A percentile compares a stretch with the other conserved stretches of the same genome.
Evolutionary conservation across 495 filamentous ascomycete species (phyloP).

Genomic region (Ascodesmis nigricans): DNA sequence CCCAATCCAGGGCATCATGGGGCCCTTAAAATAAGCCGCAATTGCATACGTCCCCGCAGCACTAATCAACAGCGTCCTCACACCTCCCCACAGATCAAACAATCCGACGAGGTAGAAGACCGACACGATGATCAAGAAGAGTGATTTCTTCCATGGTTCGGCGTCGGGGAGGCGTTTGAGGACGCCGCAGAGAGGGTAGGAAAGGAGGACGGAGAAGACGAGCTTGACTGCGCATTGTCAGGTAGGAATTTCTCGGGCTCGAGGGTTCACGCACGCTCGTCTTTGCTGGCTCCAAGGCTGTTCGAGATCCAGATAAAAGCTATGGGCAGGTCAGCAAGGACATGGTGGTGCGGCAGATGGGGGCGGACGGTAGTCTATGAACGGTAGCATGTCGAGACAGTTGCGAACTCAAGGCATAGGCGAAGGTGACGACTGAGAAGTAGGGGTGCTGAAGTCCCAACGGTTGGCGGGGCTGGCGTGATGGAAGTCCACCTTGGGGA

Average conservation of each 20-base stretch:
- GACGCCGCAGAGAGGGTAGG: constrained; percentile 73
- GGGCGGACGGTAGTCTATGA: constrained; percentile 54
- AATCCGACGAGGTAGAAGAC: constrained; percentile 83
- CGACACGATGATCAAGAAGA: constrained; percentile 62
- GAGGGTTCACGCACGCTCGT: constrained; percentile 65
- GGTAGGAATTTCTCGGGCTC: constrained; percentile 3
- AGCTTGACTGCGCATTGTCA: constrained; percentile 50
- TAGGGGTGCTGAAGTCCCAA: too few species aligned
- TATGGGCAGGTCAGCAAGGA: constrained; percentile 23
- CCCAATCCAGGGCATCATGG: constrained; percentile 94
- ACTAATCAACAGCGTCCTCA: constrained; percentile 57
- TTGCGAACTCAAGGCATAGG: too few species aligned
- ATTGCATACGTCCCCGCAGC: constrained; percentile 63
- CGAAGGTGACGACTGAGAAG: too few species aligned
- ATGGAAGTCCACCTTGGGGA: too few species aligned
- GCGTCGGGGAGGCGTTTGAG: constrained; percentile 80
- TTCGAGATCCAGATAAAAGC: constrained; percentile 48
- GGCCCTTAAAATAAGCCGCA: constrained; percentile 62
- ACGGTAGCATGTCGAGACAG: constrained; percentile 47
- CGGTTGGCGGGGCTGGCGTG: too few species aligned
- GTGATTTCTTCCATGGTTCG: constrained; percentile 68
- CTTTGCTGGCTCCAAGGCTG: constrained; percentile 51
- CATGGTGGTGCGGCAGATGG: constrained; percentile 5
- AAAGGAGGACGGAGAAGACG: constrained; percentile 71
- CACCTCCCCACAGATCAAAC: constrained; percentile 82